Evolutionary conservation across 768 basidiomycete genomes (phyloP).

Genomic region (Heimioporus sp.): DNA sequence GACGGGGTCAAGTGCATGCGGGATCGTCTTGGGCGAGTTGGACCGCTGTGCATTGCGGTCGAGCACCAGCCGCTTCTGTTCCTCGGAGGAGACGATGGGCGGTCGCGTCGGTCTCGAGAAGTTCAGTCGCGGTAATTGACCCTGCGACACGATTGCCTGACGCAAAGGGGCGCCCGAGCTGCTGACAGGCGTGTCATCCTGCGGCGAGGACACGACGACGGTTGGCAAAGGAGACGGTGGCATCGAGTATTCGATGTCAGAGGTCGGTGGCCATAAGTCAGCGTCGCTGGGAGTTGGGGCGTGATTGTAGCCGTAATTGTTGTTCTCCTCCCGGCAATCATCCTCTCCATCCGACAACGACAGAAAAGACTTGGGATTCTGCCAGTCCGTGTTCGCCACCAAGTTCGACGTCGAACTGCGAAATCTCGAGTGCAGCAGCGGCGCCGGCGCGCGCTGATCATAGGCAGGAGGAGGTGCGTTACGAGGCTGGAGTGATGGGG

Average conservation of each 20-base stretch:
- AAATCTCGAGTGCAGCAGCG: slow-evolving; percentile 50
- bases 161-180: slow-evolving; percentile 28
- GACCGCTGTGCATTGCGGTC: slow-evolving; percentile 54
- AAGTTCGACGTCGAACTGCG: slow-evolving; percentile 33
- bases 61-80: slow-evolving; percentile 44
- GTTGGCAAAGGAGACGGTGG: slow-evolving; percentile 40
- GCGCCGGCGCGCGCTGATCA: slow-evolving; percentile 32
- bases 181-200: slow-evolving; percentile 16
- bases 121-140: slow-evolving; percentile 42
- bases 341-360: slow-evolving; percentile 31
- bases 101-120: slow-evolving; percentile 64
- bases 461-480: background rate
- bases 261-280: slow-evolving; percentile 18
- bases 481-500: slow-evolving; percentile 13
- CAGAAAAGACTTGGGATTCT: slow-evolving; percentile 26
- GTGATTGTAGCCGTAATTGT: slow-evolving; percentile 21
- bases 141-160: slow-evolving; percentile 38
- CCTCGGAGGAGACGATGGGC: slow-evolving; percentile 36
- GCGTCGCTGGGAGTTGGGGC: background rate
- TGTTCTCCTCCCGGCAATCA: slow-evolving; percentile 39
- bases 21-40: slow-evolving; percentile 29
- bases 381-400: slow-evolving; percentile 6
- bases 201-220: slow-evolving; percentile 53
- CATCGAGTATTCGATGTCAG: slow-evolving; percentile 15
- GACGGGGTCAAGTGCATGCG: slow-evolving; percentile 9